phyloP scores from a whole-genome alignment of 2,329 filamentous ascomycete genomes.

The Aureobasidium sp. region DNA sequence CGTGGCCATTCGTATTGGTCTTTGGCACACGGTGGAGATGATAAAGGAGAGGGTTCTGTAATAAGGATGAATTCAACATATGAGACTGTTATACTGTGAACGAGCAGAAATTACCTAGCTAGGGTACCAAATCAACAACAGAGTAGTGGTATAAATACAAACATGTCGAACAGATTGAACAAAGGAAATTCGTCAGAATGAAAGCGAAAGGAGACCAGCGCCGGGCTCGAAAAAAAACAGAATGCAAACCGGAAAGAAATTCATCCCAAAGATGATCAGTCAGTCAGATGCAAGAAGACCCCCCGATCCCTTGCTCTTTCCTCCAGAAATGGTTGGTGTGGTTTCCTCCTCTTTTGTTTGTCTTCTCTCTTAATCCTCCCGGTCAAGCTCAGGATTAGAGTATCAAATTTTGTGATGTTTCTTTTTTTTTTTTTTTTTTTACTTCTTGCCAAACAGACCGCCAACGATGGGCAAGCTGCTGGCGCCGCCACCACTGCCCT shows the following conservation, averaged over 20 bases:
- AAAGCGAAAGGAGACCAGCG: slow-evolving; percentile 10
- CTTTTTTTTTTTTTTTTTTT: slow-evolving; percentile 29
- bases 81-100: background rate
- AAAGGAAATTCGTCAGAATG: slow-evolving; percentile 11
- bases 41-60: too few relatives aligned
- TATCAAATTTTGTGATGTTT: background rate
- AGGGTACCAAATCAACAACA: background rate
- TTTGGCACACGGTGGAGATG: too few relatives aligned
- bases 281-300: slow-evolving; percentile 9
- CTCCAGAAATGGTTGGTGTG: background rate
- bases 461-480: slow-evolving; percentile 38
- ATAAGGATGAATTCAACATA: background rate
- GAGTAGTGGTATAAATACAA: slow-evolving; percentile 9
- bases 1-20: too few relatives aligned
- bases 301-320: slow-evolving; percentile 12
- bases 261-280: background rate
- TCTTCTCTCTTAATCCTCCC: background rate
- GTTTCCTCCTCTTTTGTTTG: slow-evolving; percentile 6
- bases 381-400: background rate
- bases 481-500: slow-evolving; percentile 21
- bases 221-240: background rate
- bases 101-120: slow-evolving; percentile 1
- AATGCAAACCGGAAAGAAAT: background rate
- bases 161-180: slow-evolving; percentile 1
- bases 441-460: slow-evolving; percentile 37